A percentile compares a stretch with the other conserved stretches of the same genome.
Evolutionary conservation across 129 eudicot species (phyloP).

Genomic region (Silybum marianum): DNA sequence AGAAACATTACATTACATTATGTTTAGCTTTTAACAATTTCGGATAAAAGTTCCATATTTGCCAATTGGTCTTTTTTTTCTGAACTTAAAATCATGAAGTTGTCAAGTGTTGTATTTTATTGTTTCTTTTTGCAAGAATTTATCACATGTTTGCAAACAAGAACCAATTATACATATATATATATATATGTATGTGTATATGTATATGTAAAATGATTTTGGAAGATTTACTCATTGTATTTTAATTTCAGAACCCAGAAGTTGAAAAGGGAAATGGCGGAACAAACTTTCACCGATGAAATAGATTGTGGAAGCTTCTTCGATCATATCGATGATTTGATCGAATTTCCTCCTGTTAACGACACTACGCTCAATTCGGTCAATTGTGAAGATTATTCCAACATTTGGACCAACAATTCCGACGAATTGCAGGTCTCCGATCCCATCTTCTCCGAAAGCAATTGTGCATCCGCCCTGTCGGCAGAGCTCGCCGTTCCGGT

Average conservation of each 20-base stretch:
- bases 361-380: constrained; percentile 38
- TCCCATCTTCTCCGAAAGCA: constrained; percentile 48
- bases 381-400: constrained; percentile 51
- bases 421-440: constrained; percentile 47
- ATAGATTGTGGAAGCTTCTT: constrained; percentile 69
- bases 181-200: too few species aligned
- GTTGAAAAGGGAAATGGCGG: constrained; percentile 32
- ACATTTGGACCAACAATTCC: constrained; percentile 51
- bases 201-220: neutral
- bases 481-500: constrained; percentile 86
- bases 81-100: neutral
- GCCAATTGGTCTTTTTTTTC: neutral
- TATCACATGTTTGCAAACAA: neutral
- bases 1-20: neutral
- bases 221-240: neutral
- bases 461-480: constrained; percentile 41
- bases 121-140: neutral
- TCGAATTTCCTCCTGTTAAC: constrained; percentile 65
- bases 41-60: neutral
- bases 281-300: constrained; percentile 59
- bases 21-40: constrained; percentile 3
- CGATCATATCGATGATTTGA: constrained; percentile 77
- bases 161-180: neutral
- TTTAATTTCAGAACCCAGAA: neutral
- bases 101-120: neutral